Base-by-base conservation (phyloP, 768 basidiomycete genomes). In the Pleurotus sapidus region DNA sequence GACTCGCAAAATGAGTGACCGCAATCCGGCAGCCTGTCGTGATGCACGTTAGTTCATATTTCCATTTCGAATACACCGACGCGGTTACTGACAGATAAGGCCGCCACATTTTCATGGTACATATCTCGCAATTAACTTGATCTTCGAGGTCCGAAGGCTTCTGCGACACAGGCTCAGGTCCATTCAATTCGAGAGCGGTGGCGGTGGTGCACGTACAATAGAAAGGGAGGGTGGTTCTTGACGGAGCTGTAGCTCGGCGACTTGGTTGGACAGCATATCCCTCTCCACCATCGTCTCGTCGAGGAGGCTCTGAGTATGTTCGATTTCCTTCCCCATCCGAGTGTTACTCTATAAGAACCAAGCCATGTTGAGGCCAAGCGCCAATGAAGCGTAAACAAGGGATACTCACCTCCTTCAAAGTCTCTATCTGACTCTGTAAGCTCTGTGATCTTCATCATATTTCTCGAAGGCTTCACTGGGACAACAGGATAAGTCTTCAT, bases 1-100 rank as follows among this genome's bases (percentile, higher is more conserved):
- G 66, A 66, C 59, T 80, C 71, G 64, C 88, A 91, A 64, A 86
- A 89, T 0, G 82, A 80, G 67, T 91, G 89, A 2, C 89, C 89
- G 55, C 89, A 91, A 40, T 77, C 77, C 5, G 80, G 69, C 18
- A 91, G 74, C 4, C 88, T 90, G 58, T 14, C 9, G 30, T 0
- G 9, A 34, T 34, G 30, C 30, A 34, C 9, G 30, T 34, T 9
- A 34, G 30, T 34, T 34, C 30, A 34, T 34, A 34, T 34, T 34
- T 34, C 9, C 30, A 34, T 34, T 34, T 34, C 30, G 9, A 11
- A 34, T 34, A 34, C 9, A 8, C 9, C 2, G 30, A 37, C 20
- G 9, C 24, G 37, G 24, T 6, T 6, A 73, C 86, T 42, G 62
- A 89, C 88, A 79, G 75, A 62, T 81, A 86, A 0, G 89, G 88